Percentiles rank a stretch among this genome's conserved stretches.
These are phyloP conservation scores for Dryas drummondii DNA, from an alignment of 306 rosid species.

Conservation along the genomic window DNA sequence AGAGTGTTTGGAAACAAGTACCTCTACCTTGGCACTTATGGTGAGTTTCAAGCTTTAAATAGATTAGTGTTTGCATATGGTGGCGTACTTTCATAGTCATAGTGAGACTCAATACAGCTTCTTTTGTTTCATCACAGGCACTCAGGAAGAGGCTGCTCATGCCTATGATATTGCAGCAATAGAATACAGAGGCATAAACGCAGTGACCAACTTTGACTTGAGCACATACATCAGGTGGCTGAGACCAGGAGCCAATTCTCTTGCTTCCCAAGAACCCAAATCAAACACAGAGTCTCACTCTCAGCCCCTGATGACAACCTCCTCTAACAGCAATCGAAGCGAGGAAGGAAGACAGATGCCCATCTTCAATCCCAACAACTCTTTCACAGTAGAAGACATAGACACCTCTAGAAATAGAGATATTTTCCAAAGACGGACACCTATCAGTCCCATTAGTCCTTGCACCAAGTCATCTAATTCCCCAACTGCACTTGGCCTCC, in stretches of 20 bases:
- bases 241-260: conserved; percentile 37
- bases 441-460: conserved; percentile 42
- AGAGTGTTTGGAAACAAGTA: conserved; percentile 54
- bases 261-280: conserved; percentile 39
- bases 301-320: conserved; percentile 15
- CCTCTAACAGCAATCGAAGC: conserved; percentile 29
- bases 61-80: too few species aligned
- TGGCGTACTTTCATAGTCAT: too few species aligned
- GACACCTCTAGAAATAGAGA: conserved; percentile 28
- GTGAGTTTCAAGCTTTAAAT: conserved; percentile 21
- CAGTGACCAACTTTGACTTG: conserved; percentile 48
- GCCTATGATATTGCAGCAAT: conserved; percentile 54
- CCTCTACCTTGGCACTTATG: conserved; percentile 47
- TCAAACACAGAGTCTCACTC: conserved; percentile 9
- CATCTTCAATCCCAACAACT: conserved; percentile 31
- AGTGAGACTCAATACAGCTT: neutral
- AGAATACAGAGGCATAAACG: conserved; percentile 48
- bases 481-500: conserved; percentile 74
- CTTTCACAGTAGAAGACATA: conserved; percentile 30
- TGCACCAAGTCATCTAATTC: conserved; percentile 45
- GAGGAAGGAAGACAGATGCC: conserved; percentile 29
- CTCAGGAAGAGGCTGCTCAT: conserved; percentile 52
- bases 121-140: conserved; percentile 30
- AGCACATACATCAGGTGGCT: conserved; percentile 52
- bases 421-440: conserved; percentile 25